Evolutionary conservation across 2,329 filamentous ascomycete genomes (phyloP).

Genomic region (Talaromyces pinophilus): DNA sequence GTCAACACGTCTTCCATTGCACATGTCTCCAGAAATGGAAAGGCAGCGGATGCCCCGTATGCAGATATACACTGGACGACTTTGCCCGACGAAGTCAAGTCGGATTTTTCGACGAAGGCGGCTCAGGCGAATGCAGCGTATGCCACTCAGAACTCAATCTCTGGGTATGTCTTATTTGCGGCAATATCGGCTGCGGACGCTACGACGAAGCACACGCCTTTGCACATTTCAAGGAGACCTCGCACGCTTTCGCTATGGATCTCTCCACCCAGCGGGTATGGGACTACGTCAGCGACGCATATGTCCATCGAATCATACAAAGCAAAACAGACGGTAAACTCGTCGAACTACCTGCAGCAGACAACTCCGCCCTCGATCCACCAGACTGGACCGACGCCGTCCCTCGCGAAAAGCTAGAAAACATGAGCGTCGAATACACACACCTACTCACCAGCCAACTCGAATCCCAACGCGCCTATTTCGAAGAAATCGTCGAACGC

Average conservation of each 20-base stretch:
- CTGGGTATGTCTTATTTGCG: slow-evolving; percentile 95
- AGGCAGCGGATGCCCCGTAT: slow-evolving; percentile 90
- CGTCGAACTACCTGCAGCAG: slow-evolving; percentile 75
- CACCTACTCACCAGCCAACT: slow-evolving; percentile 90
- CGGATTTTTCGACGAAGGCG: slow-evolving; percentile 57
- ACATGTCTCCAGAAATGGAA: slow-evolving; percentile 96
- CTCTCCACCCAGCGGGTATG: slow-evolving; percentile 92
- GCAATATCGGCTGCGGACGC: slow-evolving; percentile 86
- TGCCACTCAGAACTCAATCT: slow-evolving; percentile 81
- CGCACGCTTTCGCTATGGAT: slow-evolving; percentile 90
- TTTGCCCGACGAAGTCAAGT: slow-evolving; percentile 50
- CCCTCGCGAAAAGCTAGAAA: slow-evolving; percentile 64
- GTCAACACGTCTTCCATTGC: slow-evolving; percentile 97
- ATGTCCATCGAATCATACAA: slow-evolving; percentile 92
- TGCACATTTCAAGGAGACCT: slow-evolving; percentile 85
- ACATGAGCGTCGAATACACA: slow-evolving; percentile 90
- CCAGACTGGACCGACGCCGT: slow-evolving; percentile 50
- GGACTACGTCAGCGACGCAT: slow-evolving; percentile 95
- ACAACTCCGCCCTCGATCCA: slow-evolving; percentile 45
- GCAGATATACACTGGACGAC: slow-evolving; percentile 77
- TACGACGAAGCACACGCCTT: slow-evolving; percentile 95
- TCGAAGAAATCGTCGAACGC: slow-evolving; percentile 86
- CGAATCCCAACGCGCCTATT: slow-evolving; percentile 89
- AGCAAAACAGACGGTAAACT: slow-evolving; percentile 91
- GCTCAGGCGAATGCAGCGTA: slow-evolving; percentile 64